phyloP scores from a whole-genome alignment of 2,329 filamentous ascomycete genomes.

The Arthrobotrys megalospora region DNA sequence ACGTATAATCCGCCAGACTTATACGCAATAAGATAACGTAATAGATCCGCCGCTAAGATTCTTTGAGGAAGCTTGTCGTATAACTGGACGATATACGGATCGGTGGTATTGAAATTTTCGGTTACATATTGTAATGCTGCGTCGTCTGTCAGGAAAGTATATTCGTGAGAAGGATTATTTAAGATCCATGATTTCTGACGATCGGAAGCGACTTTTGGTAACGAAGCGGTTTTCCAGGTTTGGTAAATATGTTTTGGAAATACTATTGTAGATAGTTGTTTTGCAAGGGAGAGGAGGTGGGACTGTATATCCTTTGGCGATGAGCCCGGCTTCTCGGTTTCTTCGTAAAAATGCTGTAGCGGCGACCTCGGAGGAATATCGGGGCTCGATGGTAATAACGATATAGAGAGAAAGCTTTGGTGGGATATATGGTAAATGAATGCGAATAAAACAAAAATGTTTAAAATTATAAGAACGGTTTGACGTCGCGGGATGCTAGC shows the following conservation, averaged over 20 bases:
- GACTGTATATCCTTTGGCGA: slow-evolving; percentile 16
- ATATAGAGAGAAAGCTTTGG: neutral
- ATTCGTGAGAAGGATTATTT: slow-evolving; percentile 25
- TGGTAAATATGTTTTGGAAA: slow-evolving; percentile 34
- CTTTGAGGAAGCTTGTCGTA: slow-evolving; percentile 33
- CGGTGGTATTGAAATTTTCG: slow-evolving; percentile 32
- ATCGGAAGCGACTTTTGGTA: slow-evolving; percentile 9
- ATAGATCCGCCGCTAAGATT: slow-evolving; percentile 34
- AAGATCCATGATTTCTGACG: slow-evolving; percentile 21
- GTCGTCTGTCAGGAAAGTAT: slow-evolving; percentile 16
- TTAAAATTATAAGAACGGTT: slow-evolving; percentile 1
- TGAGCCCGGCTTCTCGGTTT: neutral
- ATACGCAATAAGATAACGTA: slow-evolving; percentile 38
- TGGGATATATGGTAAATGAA: slow-evolving; percentile 26
- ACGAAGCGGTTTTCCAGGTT: slow-evolving; percentile 29
- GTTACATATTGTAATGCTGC: slow-evolving; percentile 24
- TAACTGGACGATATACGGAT: slow-evolving; percentile 36
- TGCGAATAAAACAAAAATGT: slow-evolving; percentile 1
- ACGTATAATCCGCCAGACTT: slow-evolving; percentile 31
- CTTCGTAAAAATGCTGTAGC: neutral
- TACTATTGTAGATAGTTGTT: slow-evolving; percentile 20
- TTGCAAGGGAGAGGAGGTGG: slow-evolving; percentile 10
- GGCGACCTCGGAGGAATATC: neutral
- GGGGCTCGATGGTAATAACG: neutral
- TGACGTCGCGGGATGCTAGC: slow-evolving; percentile 11